Evolutionary conservation across 495 filamentous ascomycete species (phyloP).

Genomic region (Xylaria venustula): DNA sequence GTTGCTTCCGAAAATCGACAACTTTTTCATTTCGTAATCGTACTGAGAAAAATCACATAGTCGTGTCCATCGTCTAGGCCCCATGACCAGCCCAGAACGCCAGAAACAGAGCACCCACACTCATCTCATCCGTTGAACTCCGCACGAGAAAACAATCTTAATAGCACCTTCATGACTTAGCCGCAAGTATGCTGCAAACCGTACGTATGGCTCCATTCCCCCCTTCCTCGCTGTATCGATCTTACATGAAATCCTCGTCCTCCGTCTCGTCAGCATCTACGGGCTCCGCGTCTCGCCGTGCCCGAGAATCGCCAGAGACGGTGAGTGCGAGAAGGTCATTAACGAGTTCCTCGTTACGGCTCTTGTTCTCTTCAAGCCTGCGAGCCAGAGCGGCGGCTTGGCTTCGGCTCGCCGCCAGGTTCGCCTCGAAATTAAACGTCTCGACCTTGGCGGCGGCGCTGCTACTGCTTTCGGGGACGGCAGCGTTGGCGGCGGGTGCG

Average conservation of each 20-base stretch:
- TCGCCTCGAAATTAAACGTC: conserved; percentile 6
- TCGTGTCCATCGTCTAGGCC: not conserved
- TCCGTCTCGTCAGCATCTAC: conserved; percentile 44
- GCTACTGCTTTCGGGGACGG: not conserved
- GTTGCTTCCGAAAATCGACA: too few species aligned
- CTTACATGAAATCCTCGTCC: conserved; percentile 45
- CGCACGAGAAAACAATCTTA: not conserved
- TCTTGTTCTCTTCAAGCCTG: conserved; percentile 31
- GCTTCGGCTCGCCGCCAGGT: conserved; percentile 10
- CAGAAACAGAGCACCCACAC: not conserved
- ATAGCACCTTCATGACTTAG: not conserved
- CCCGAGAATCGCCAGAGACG: conserved; percentile 32
- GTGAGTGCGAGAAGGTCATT: conserved; percentile 42
- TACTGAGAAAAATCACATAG: not conserved
- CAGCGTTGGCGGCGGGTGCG: conserved; percentile 20
- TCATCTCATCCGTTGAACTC: not conserved
- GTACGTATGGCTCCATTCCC: too few species aligned
- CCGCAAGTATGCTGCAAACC: not conserved
- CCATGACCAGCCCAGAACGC: not conserved
- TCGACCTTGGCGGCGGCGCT: not conserved
- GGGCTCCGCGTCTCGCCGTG: conserved; percentile 16
- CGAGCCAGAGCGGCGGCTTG: conserved; percentile 11
- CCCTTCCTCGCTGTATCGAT: not conserved
- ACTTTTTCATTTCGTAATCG: too few species aligned
- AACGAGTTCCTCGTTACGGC: conserved; percentile 38